A percentile compares a stretch with the other conserved stretches of the same genome.
Evolutionary conservation across 2,329 filamentous ascomycete species (phyloP).

Genomic region (Venturia carpophila): DNA sequence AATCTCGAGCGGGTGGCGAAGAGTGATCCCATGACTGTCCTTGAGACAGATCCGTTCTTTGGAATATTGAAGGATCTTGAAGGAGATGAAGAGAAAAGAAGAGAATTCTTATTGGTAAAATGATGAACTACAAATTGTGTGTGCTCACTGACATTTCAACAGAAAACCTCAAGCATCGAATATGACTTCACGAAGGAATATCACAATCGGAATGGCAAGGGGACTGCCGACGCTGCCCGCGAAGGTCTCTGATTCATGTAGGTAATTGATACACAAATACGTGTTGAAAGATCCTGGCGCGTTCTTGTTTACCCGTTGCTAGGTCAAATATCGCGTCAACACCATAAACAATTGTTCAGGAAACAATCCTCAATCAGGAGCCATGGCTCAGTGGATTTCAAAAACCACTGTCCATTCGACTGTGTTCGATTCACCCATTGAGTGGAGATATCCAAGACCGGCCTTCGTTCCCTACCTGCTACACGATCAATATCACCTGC

Average conservation of each 20-base stretch:
- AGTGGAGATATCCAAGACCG: too few relatives aligned
- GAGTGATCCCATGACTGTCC: not conserved
- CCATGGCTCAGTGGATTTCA: too few relatives aligned
- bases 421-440: too few relatives aligned
- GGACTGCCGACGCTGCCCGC: not conserved
- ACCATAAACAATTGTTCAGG: too few relatives aligned
- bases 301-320: too few relatives aligned
- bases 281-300: too few relatives aligned
- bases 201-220: not conserved
- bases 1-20: conserved; percentile 12
- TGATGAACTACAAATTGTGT: not conserved
- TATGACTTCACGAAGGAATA: conserved; percentile 4
- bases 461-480: too few relatives aligned
- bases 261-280: too few relatives aligned
- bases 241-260: not conserved
- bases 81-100: not conserved
- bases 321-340: too few relatives aligned
- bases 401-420: too few relatives aligned
- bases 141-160: not conserved
- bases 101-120: not conserved
- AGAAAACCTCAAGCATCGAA: conserved; percentile 13
- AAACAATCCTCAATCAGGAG: too few relatives aligned
- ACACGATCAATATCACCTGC: too few relatives aligned
- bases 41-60: conserved; percentile 12
- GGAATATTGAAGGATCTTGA: conserved; percentile 9